Conservation (phyloP, 805 yeast genomes). For the Lipomyces kockii region DNA sequence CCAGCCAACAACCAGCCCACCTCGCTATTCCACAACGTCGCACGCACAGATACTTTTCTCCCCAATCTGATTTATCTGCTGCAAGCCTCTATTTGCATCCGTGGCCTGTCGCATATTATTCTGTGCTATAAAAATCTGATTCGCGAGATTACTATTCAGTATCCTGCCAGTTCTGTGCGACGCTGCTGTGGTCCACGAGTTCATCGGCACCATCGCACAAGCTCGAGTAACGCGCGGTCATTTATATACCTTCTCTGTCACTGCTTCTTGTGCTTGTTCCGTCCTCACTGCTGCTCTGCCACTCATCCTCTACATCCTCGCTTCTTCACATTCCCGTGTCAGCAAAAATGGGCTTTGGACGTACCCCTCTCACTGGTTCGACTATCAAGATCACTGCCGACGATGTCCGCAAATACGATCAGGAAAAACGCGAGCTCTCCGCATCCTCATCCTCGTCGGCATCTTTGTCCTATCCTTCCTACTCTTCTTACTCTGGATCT, state of each 20-base stretch:
- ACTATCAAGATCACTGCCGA: slow-evolving; percentile 13
- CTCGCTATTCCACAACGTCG: background rate
- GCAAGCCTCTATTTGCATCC: background rate
- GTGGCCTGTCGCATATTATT: background rate
- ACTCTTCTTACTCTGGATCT: background rate
- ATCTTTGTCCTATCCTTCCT: background rate
- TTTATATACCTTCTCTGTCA: background rate
- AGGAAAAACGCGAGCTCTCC: slow-evolving; percentile 1
- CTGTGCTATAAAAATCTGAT: background rate
- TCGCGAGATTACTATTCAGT: background rate
- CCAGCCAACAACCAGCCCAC: background rate
- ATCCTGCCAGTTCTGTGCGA: background rate
- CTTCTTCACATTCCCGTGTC: background rate
- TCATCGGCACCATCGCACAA: background rate
- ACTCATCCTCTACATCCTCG: background rate
- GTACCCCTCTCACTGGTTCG: slow-evolving; percentile 10
- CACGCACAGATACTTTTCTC: background rate
- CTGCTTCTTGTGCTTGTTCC: background rate
- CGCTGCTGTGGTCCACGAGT: background rate
- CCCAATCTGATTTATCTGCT: background rate
- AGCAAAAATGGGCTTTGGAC: slow-evolving; percentile 2
- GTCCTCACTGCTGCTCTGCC: background rate
- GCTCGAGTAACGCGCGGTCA: background rate
- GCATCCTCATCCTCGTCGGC: slow-evolving; percentile 5
- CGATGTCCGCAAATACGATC: slow-evolving; percentile 20